These are phyloP conservation scores for Brettanomyces bruxellensis DNA, from an alignment of 805 yeast genomes.

Conservation along the genomic window DNA sequence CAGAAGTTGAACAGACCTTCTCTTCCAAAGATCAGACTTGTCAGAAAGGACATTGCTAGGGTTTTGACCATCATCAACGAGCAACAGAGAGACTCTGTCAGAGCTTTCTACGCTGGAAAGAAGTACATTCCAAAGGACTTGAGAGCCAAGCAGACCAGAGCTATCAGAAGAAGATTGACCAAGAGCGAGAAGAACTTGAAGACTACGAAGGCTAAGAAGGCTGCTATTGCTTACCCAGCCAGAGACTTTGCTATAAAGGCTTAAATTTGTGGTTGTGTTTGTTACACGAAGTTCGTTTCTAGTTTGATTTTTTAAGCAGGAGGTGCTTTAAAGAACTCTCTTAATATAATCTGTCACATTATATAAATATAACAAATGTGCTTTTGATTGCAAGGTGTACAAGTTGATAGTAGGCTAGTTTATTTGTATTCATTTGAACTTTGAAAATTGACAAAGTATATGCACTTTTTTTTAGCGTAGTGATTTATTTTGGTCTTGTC, in stretches of 20 bases:
- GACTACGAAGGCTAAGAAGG: slow-evolving; percentile 89
- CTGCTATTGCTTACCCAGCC: slow-evolving; percentile 93
- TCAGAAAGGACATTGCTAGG: slow-evolving; percentile 97
- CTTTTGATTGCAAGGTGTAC: too few species aligned
- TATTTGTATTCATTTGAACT: too few species aligned
- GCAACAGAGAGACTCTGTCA: slow-evolving; percentile 91
- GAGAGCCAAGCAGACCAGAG: slow-evolving; percentile 99
- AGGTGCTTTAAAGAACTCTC: too few species aligned
- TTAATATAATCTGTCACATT: slow-evolving; percentile 1
- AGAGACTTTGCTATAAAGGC: slow-evolving; percentile 98
- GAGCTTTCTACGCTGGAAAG: slow-evolving; percentile 91
- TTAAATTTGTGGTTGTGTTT: slow-evolving; percentile 33
- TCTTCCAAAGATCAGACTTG: slow-evolving; percentile 92
- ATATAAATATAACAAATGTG: too few species aligned
- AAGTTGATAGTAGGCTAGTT: too few species aligned
- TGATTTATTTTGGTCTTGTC: too few species aligned
- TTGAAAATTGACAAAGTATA: too few species aligned
- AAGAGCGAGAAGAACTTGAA: slow-evolving; percentile 70
- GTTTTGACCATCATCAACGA: slow-evolving; percentile 95
- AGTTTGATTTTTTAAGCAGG: not conserved
- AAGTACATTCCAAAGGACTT: slow-evolving; percentile 96
- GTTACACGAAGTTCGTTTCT: slow-evolving; percentile 2
- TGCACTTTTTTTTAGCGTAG: too few species aligned
- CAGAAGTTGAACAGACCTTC: slow-evolving; percentile 90
- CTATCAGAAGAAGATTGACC: slow-evolving; percentile 95